Evolutionary conservation across 768 basidiomycete genomes (phyloP).

Genomic region (Pisolithus albus): DNA sequence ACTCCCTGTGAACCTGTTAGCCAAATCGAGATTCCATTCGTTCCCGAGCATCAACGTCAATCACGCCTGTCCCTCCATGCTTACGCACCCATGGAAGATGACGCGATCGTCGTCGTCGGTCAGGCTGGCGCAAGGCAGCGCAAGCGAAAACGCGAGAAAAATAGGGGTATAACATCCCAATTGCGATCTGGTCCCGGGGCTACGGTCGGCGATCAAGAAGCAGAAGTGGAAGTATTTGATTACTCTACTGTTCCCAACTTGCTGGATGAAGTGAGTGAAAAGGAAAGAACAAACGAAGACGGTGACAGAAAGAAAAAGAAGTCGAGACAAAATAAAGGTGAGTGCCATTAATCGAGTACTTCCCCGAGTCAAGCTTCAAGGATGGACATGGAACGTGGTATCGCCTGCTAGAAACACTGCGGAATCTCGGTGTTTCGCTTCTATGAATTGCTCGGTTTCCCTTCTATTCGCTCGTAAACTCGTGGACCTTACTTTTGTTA

Average conservation of each 20-base stretch:
- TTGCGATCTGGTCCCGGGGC: conserved; percentile 6
- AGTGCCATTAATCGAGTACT: not conserved
- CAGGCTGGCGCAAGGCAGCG: conserved; percentile 57
- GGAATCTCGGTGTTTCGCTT: not conserved
- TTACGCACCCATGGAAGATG: conserved; percentile 35
- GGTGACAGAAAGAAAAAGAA: conserved; percentile 43
- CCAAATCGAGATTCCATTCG: conserved; percentile 70
- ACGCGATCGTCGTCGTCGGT: conserved; percentile 68
- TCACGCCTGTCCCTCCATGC: conserved; percentile 7
- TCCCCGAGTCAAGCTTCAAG: not conserved
- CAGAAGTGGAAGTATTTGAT: conserved; percentile 50
- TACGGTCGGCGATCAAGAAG: conserved; percentile 9
- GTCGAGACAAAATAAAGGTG: conserved; percentile 41
- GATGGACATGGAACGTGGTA: not conserved
- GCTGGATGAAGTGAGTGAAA: conserved; percentile 42
- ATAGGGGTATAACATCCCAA: conserved; percentile 3
- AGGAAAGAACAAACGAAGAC: conserved; percentile 17
- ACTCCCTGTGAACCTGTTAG: conserved; percentile 29
- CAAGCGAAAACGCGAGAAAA: conserved; percentile 38
- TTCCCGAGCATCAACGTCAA: conserved; percentile 58
- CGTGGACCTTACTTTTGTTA: conserved; percentile 4
- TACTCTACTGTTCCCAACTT: conserved; percentile 65
- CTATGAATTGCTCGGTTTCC: not conserved
- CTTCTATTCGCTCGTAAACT: not conserved
- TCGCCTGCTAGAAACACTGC: not conserved